Base-by-base conservation (phyloP, 495 filamentous ascomycete species). In the Pseudomonodictys pantanalensis region DNA sequence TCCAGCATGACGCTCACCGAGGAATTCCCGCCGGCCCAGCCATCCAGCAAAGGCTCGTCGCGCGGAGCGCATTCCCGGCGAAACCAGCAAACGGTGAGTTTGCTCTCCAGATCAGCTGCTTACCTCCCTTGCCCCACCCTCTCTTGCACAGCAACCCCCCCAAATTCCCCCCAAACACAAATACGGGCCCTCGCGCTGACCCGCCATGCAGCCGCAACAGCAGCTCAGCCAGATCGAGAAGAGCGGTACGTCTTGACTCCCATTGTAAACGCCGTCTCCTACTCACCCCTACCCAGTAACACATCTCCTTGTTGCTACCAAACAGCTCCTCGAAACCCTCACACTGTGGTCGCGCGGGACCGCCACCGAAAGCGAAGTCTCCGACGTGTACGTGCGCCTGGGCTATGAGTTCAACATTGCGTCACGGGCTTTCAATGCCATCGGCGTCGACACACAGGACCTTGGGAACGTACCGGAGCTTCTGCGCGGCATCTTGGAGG, bases 371-470 rank as follows among this genome's bases (percentile, higher is more conserved):
- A 87, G 84, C 35, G 89, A 96, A 66, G 93, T 98, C 33, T 96
- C 92, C 25, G 93, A 98, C 72, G 93, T 98, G 62, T 98, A 98
- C 70, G 93, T 98, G 41, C 85, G 95, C 28, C 76, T 98, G 52
- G 93, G 95, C 12, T 98, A 97, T 71, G 93, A 98, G 73, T 98
- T 98, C 78, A 98, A 98, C 72, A 88, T 97, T 74, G 93, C 93
- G 7, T 97, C 91, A 73, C 87, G 93, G 35, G 91, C 93, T 44
- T 98, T 98, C 73, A 89, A 87, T 68, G 89, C 90, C 35, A 97
- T 98, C 68, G 92, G 92, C 30, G 92, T 98, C 47, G 95, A 97
- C 59, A 96, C 90, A 3, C 79, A 83, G 3, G 93, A 98, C 72
- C 80, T 98, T 15, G 93, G 93, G 45, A 95, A 95, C 67, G 93